Evolutionary conservation across 805 yeast species (phyloP).

Genomic region (Kuraishia floccosa): DNA sequence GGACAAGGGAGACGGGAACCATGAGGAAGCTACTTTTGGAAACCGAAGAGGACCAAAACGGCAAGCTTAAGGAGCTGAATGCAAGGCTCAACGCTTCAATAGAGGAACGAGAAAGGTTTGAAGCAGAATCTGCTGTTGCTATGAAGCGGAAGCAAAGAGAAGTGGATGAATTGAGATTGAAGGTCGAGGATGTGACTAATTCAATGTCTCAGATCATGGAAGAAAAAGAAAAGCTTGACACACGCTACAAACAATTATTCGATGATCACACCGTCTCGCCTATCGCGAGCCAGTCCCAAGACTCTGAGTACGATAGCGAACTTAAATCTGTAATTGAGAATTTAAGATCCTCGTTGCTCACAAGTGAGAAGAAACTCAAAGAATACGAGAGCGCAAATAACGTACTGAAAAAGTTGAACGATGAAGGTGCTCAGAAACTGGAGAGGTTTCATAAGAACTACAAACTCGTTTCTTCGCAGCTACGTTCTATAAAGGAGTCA

Average conservation of each 20-base stretch:
- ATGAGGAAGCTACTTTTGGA: slow-evolving; percentile 62
- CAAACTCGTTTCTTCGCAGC: slow-evolving; percentile 50
- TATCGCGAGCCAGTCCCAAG: background rate
- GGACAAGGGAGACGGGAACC: slow-evolving; percentile 67
- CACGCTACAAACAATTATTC: slow-evolving; percentile 16
- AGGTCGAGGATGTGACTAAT: slow-evolving; percentile 22
- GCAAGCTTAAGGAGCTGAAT: slow-evolving; percentile 42
- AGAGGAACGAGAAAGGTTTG: slow-evolving; percentile 55
- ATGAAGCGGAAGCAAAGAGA: slow-evolving; percentile 54
- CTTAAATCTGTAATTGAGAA: slow-evolving; percentile 18
- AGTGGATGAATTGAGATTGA: slow-evolving; percentile 45
- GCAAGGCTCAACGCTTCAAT: slow-evolving; percentile 34
- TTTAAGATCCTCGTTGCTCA: slow-evolving; percentile 41
- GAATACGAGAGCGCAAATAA: slow-evolving; percentile 44
- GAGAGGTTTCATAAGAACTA: slow-evolving; percentile 64
- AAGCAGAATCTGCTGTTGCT: slow-evolving; percentile 35
- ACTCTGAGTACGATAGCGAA: slow-evolving; percentile 6
- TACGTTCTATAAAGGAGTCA: slow-evolving; percentile 30
- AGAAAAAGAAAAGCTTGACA: background rate
- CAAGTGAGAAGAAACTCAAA: slow-evolving; percentile 35
- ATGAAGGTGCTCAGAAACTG: slow-evolving; percentile 55
- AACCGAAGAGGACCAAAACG: slow-evolving; percentile 45
- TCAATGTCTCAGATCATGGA: slow-evolving; percentile 7
- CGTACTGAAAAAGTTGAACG: slow-evolving; percentile 49
- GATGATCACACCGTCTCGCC: background rate